These are phyloP conservation scores for Herpetospermum pedunculosum DNA, from an alignment of 306 rosid species.

Conservation along the genomic window DNA sequence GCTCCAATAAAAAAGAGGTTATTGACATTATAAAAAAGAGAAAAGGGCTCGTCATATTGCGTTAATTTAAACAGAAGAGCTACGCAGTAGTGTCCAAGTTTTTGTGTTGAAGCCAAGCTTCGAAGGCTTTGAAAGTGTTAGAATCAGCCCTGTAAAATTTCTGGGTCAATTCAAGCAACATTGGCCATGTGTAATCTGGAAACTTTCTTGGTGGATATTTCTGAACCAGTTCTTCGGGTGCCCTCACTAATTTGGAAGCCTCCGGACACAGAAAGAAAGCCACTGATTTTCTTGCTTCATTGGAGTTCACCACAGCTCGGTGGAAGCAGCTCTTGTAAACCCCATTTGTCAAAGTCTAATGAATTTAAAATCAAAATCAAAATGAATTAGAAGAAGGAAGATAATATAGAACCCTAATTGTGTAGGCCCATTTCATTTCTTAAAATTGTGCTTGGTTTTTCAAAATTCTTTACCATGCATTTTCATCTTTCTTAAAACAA, in stretches of 20 bases:
- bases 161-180: not conserved
- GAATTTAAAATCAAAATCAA: no score
- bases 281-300: not conserved
- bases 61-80: no score
- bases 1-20: no score
- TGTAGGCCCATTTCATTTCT: no score
- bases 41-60: no score
- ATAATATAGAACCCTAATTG: not conserved
- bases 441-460: no score
- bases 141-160: not conserved
- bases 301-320: not conserved
- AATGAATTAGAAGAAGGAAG: not conserved
- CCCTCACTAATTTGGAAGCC: not conserved
- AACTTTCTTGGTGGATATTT: not conserved
- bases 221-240: not conserved
- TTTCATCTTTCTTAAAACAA: no score
- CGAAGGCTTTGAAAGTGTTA: not conserved
- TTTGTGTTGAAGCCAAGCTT: not conserved
- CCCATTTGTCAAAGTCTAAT: constrained; percentile 4
- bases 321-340: constrained; percentile 7
- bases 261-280: not conserved
- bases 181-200: constrained; percentile 4
- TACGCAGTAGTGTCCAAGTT: not conserved
- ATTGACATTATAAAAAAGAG: no score
- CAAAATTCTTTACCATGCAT: no score